Base-by-base conservation (phyloP, 148 eudicot genomes). In the Rhododendron vialii region DNA sequence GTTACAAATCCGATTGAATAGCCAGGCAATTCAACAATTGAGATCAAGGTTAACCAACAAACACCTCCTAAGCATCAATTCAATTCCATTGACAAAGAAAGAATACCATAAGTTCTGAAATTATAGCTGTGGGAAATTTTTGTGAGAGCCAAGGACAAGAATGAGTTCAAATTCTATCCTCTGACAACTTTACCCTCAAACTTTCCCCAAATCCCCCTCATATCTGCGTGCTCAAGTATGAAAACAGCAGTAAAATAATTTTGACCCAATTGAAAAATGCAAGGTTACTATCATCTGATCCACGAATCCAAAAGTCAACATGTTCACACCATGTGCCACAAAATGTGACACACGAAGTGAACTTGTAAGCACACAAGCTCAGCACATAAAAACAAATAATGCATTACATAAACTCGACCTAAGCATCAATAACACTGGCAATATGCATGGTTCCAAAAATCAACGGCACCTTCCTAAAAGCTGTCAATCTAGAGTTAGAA, bases 1-100 rank as follows among this genome's bases (percentile, higher is more conserved):
- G 35, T 12, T 4, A 67, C 55, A 28, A 65, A 67, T 65, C 78
- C 10, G n/a, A 65, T 74, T 43, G 38, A 65, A 61, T 63, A 53
- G 35, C 76, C 20, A 81, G 65, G 73, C 17, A 28, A 33, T 82
- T 61, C 85, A 77, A 84, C 85, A 17, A 50, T 43, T 82, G 87
- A 88, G 83, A 33, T 85, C 85, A 51, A 38, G 38, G 59, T 75
- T 28, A 79, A 88, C 55, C 69, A 43, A 85, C 59, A 78, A 79
- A 9, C 63, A 78, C 26, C 86, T 79, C 84, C 86, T 12, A 10
- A 8, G 73, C 4, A 50, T 24, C 65, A 82, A 63, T 14, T 63
- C 26, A 50, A 55, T 41, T 78, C 51, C 69, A 83, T 80, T 13
- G 69, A 84, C 43, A 74, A 59, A 59, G 71, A 22, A 45, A 35